Evolutionary conservation across 805 yeast species (phyloP).

Genomic region (Scheffersomyces lignosus): DNA sequence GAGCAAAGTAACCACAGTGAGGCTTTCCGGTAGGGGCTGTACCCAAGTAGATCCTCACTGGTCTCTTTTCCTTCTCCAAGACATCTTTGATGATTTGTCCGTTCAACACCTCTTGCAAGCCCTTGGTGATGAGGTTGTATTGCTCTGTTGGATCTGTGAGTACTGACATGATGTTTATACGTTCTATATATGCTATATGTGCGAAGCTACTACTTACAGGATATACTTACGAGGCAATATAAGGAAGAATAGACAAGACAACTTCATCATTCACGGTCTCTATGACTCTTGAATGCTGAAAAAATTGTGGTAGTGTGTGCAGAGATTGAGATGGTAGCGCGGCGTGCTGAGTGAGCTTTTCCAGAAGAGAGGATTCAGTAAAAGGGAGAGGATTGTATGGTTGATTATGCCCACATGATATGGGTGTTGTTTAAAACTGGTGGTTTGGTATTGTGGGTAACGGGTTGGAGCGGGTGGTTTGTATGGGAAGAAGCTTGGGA

Average conservation of each 20-base stretch:
- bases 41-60: conserved; percentile 94
- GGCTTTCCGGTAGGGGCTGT: conserved; percentile 99
- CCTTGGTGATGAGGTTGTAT: conserved; percentile 74
- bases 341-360: too few relatives aligned
- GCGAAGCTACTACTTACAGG: not conserved
- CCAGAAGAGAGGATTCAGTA: too few relatives aligned
- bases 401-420: too few relatives aligned
- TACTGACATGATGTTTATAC: conserved; percentile 18
- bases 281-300: too few relatives aligned
- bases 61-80: conserved; percentile 76
- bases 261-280: conserved; percentile 1
- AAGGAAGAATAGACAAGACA: not conserved
- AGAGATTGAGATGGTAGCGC: too few relatives aligned
- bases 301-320: too few relatives aligned
- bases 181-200: not conserved
- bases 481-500: too few relatives aligned
- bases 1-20: conserved; percentile 97
- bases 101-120: conserved; percentile 89
- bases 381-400: too few relatives aligned
- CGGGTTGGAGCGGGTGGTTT: too few relatives aligned
- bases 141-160: conserved; percentile 58
- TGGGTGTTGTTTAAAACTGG: too few relatives aligned
- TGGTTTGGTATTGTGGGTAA: too few relatives aligned
- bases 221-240: not conserved
- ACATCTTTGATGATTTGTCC: conserved; percentile 83